A percentile compares a stretch with the other conserved stretches of the same genome.
Evolutionary conservation across 768 basidiomycete species (phyloP).

Genomic region (Exsudoporus frostii): DNA sequence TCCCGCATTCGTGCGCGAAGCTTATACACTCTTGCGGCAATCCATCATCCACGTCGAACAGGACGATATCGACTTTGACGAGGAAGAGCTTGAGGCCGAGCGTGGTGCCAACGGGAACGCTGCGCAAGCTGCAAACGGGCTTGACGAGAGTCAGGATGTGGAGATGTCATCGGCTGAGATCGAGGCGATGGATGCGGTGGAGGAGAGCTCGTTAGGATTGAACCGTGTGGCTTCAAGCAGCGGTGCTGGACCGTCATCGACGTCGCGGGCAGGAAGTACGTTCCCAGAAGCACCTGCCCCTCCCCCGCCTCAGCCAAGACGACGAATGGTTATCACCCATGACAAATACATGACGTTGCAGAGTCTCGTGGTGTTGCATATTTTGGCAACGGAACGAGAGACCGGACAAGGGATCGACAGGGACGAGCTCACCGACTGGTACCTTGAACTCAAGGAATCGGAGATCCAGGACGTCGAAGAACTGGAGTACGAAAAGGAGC

Average conservation of each 20-base stretch:
- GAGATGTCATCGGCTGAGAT: constrained; percentile 64
- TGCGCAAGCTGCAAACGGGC: constrained; percentile 34
- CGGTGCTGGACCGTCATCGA: constrained; percentile 32
- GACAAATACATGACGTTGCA: constrained; percentile 92
- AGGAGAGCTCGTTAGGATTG: constrained; percentile 44
- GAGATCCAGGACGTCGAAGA: constrained; percentile 83
- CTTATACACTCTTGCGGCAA: constrained; percentile 88
- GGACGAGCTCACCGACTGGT: constrained; percentile 96
- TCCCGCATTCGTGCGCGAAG: constrained; percentile 92
- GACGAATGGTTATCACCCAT: constrained; percentile 90
- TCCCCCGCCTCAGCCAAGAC: constrained; percentile 50
- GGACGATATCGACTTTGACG: constrained; percentile 97
- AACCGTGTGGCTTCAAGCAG: constrained; percentile 37
- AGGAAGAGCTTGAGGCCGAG: constrained; percentile 71
- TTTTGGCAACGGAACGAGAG: constrained; percentile 72
- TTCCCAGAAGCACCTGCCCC: constrained; percentile 32
- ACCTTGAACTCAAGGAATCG: constrained; percentile 84
- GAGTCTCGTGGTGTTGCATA: constrained; percentile 80
- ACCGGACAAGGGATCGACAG: constrained; percentile 76
- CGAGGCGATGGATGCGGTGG: constrained; percentile 49
- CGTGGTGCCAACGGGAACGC: constrained; percentile 38
- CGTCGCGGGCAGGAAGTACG: constrained; percentile 27
- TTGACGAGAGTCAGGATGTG: constrained; percentile 55
- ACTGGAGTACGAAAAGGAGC: constrained; percentile 85
- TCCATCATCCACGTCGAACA: constrained; percentile 99